phyloP scores from a whole-genome alignment of 192 early-diverging fungal genomes.

The Backusella sp. region DNA sequence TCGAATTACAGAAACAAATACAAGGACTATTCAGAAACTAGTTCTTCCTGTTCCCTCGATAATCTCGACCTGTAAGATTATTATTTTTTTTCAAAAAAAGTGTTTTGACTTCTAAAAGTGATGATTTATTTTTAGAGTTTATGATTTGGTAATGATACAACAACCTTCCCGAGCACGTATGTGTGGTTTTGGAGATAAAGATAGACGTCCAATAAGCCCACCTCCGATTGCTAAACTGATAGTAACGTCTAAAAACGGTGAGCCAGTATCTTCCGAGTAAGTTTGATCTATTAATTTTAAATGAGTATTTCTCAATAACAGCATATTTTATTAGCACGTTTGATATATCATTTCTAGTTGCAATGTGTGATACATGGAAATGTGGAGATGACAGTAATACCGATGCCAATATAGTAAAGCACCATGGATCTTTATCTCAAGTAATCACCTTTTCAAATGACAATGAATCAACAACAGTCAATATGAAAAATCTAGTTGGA shows the following conservation, averaged over 20 bases:
- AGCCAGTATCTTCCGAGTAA: constrained; percentile 54
- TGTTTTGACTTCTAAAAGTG: neutral
- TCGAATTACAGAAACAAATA: neutral
- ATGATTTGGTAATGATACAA: constrained; percentile 62
- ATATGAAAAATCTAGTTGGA: constrained; percentile 69
- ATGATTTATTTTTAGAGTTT: constrained; percentile 30
- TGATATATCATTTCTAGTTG: constrained; percentile 10
- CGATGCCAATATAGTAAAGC: neutral
- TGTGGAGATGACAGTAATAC: neutral
- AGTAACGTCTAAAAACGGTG: constrained; percentile 50
- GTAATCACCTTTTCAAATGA: constrained; percentile 9
- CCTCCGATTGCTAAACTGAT: constrained; percentile 66
- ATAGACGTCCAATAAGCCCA: constrained; percentile 66
- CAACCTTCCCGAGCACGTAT: constrained; percentile 72
- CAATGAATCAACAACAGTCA: constrained; percentile 13
- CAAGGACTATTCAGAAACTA: neutral
- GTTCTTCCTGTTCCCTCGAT: neutral
- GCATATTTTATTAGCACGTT: neutral
- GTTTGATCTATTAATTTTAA: constrained; percentile 23
- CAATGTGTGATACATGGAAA: neutral
- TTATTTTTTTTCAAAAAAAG: neutral
- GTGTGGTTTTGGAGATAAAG: constrained; percentile 81
- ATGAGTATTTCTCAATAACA: neutral
- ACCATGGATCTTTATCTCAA: constrained; percentile 12
- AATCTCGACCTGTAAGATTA: neutral